phyloP scores from a whole-genome alignment of 495 filamentous ascomycete genomes.

The Penicillium verhagenii region DNA sequence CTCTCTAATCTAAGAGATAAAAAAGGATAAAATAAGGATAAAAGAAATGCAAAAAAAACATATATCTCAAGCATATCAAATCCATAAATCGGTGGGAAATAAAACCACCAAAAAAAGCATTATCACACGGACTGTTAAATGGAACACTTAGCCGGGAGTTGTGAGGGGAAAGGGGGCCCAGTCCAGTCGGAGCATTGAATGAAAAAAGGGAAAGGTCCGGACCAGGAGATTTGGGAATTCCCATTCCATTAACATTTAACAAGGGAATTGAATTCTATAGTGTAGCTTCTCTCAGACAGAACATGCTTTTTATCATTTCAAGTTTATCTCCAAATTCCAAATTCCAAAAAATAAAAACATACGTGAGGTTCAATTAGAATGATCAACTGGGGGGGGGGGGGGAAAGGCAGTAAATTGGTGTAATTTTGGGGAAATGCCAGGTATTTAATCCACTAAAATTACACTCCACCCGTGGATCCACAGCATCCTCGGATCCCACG shows the following conservation, averaged over 20 bases:
- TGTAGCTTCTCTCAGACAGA: too few relatives aligned
- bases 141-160: slow-evolving; percentile 22
- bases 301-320: too few relatives aligned
- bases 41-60: background rate
- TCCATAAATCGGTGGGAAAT: background rate
- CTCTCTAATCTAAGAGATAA: background rate
- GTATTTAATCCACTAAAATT: slow-evolving; percentile 28
- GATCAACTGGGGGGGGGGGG: too few relatives aligned
- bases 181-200: slow-evolving; percentile 25
- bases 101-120: slow-evolving; percentile 9
- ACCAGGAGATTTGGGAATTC: background rate
- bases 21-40: background rate
- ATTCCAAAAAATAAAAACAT: too few relatives aligned
- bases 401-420: too few relatives aligned
- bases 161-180: slow-evolving; percentile 27
- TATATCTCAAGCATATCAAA: slow-evolving; percentile 10
- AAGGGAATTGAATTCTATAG: too few relatives aligned
- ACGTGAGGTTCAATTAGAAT: too few relatives aligned
- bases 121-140: slow-evolving; percentile 14
- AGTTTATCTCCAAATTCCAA: too few relatives aligned
- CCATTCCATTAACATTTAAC: too few relatives aligned
- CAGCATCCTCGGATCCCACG: slow-evolving; percentile 47
- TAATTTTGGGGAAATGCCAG: too few relatives aligned
- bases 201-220: slow-evolving; percentile 27
- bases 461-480: slow-evolving; percentile 41